Conservation (phyloP, 2,329 filamentous ascomycete genomes). For the Pyrenochaeta sp. region DNA sequence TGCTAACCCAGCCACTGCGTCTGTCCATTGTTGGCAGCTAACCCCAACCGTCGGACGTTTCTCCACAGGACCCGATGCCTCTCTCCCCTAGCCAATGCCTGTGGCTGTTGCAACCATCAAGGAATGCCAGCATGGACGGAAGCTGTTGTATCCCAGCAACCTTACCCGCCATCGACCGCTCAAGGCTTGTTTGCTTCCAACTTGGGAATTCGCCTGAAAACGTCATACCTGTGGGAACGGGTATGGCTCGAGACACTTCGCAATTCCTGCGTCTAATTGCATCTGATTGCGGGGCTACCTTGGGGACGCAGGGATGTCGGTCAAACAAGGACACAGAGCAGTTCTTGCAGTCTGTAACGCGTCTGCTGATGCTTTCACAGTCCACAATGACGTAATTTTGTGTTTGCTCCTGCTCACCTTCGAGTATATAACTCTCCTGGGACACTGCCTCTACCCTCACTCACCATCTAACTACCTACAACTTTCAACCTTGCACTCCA, state of each 20-base stretch:
- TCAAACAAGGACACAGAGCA: constrained; percentile 27
- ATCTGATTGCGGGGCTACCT: constrained; percentile 18
- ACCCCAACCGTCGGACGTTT: constrained; percentile 10
- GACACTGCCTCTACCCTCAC: constrained; percentile 2
- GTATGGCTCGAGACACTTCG: constrained; percentile 12
- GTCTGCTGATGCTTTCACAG: constrained; percentile 18
- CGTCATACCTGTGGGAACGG: constrained; percentile 21
- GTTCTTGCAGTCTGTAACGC: constrained; percentile 23
- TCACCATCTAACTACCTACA: constrained; percentile 12
- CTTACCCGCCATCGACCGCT: constrained; percentile 9
- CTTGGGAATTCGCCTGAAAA: constrained; percentile 2
- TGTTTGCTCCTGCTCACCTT: constrained; percentile 13
- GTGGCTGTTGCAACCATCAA: constrained; percentile 17
- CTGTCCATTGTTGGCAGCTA: too few species aligned
- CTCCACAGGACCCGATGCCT: constrained; percentile 17
- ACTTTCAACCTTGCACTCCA: constrained; percentile 7
- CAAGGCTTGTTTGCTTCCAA: constrained; percentile 5
- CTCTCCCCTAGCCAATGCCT: constrained; percentile 20
- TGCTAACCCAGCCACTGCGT: too few species aligned
- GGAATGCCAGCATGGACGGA: neutral
- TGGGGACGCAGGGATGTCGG: constrained; percentile 14
- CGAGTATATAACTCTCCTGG: constrained; percentile 22
- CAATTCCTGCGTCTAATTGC: constrained; percentile 14
- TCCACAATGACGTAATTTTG: constrained; percentile 27
- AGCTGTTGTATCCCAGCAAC: constrained; percentile 6